Base-by-base conservation (phyloP, 2,329 filamentous ascomycete genomes). In the Magnaporthiopsis rhizophila region DNA sequence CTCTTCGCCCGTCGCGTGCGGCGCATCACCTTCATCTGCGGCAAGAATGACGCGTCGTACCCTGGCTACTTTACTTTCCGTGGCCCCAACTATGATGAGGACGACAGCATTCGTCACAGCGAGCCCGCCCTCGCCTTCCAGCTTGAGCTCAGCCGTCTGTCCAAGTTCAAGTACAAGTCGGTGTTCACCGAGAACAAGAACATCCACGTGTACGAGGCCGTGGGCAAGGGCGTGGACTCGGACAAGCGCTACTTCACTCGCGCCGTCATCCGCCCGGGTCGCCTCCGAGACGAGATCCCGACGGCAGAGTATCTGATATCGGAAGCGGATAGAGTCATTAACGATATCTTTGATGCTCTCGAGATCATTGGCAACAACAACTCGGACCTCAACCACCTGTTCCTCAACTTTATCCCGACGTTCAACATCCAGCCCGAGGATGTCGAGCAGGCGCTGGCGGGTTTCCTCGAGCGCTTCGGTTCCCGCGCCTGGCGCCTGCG, bases 291-390 rank as follows among this genome's bases (percentile, higher is more conserved):
- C 73, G 94, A 98, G 78, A 98, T 99, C 67, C 93, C 95, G 53
- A 98, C 94, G n/a, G 92, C 92, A 0, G 95, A 99, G 78, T 99
- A 99, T 79, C 86, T 99, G 75, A 96, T 97, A 71, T 97, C 93
- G 0, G 95, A 99, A 81, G 93, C 94, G 56, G 94, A 99, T 74
- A 89, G 95, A 68, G 84, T 98, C 71, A 93, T 99, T 85, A 98
- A 92, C 75, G 95, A 99, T 74, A 98, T 99, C 72, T 87, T 98
- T 63, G 95, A 99, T 74, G 95, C 95, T 59, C 83, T 99, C 65
- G 95, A 99, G 83, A 97, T 99, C 71, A 96, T 97, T 74, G 95
- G 95, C 74, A 97, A 97, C 84, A 98, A 97, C 82, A 96, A 96
- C 81, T 97, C 95, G 62, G 95, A 99, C 83, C 85, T 99, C 74